Base-by-base conservation (phyloP, 129 eudicot genomes). In the Logfia minima region DNA sequence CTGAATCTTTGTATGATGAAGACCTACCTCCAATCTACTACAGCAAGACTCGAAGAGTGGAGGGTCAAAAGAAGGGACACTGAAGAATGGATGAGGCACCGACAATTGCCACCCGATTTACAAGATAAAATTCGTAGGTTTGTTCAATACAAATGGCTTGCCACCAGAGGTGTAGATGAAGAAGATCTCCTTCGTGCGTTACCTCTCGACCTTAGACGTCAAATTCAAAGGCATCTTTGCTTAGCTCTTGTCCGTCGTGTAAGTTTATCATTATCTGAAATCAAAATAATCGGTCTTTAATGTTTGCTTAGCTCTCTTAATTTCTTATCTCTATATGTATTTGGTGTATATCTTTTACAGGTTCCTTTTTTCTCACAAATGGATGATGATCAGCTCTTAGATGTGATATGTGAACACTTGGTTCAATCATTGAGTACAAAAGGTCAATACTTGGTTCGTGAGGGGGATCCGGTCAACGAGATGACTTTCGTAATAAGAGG, bases 121-220 rank as follows among this genome's bases (percentile, higher is more conserved):
- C 87, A 87, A 72, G 90, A 89, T 71, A 87, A 89, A 58, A 78
- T 89, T 9, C 88, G 93, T 13, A 85, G 93, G 43, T 89, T 89
- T 58, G 90, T 82, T 66, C 93, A 89, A 31, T 89, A 86, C 56
- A 87, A 89, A 75, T 89, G 90, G 90, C 88, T 89, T 62, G 93
- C 93, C 13, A 89, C 93, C 28, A 86, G 90, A 82, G 93, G 93
- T 16, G 93, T 89, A 28, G 93, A 89, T 32, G 93, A 89, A 83
- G 90, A 86, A 82, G 75, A 76, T 28, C 82, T 89, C 41, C 79
- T 89, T 23, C 86, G 75, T 4, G 75, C 88, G 17, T 78, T 89
- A 52, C 93, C 93, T 34, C 77, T 86, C 65, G 93, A 89, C 41
- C 66, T 86, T 16, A 66, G 86, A 39, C 86, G 93, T 41, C 88